Evolutionary conservation across 1,284 basidiomycete species (phyloP), one percentile per base, ranked within the genome.

Genomic region (Mycena citricolor): DNA sequence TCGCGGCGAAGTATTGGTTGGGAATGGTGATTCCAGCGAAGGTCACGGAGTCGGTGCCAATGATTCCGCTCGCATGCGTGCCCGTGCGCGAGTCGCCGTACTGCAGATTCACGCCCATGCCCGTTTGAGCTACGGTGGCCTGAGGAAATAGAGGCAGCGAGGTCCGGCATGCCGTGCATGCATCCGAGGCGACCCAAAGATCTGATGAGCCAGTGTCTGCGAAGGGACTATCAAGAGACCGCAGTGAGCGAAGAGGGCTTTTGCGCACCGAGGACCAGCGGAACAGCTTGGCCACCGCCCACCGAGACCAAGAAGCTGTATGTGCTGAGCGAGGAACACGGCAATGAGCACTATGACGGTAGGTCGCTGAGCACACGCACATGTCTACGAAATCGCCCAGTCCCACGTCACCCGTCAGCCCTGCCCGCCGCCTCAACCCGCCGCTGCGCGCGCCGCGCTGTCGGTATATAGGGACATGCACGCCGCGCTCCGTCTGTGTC

Each of bases 171-270:
- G 59, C 64, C 10, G 54, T 62, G 56, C 76, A 81, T 2, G 62
- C 58, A 21, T 73, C 67, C 0, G 77, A 76, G 20, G 74, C 54
- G n/a, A 77, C 69, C 79, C 79, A 81, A 7, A 79, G 50, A 52
- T 80, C 77, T 5, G 77, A 74, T 4, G 78, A 80, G 25, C 77
- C 77, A 6, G 77, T 79, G 44, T 80, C 77, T 76, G 39, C 37
- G 32, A 13, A 16, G 14, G n/a, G 12, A 33, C 19, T 13, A 5
- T 24, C n/a, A 24, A 6, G 24, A 10, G 16, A 26, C 16, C 17
- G 20, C 22, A 35, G 17, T 8, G 12, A 10, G 32, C 4, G 11
- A 14, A 14, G 20, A 16, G 5, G 37, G n/a, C 19, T n/a, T 37
- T 33, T 8, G 39, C 66, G 37, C 39, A 76, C 74, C 74, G 19